Conservation (phyloP, 768 basidiomycete genomes). For the Xanthoconium stramineum region DNA sequence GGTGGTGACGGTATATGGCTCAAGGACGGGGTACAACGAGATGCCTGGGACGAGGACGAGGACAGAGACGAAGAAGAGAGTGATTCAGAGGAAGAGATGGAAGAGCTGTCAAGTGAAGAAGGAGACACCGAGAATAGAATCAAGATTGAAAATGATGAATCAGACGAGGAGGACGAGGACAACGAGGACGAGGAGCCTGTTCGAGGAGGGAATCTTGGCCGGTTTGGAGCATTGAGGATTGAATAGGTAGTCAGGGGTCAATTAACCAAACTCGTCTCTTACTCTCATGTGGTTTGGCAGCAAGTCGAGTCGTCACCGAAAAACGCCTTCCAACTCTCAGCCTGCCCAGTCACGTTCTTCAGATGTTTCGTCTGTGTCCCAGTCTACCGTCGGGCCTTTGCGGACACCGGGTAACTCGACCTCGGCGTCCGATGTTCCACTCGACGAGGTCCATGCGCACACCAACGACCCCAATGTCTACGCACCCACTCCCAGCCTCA, state of each 20-base stretch:
- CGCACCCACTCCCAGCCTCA: conserved; percentile 14
- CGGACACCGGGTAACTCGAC: conserved; percentile 9
- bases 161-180: conserved; percentile 21
- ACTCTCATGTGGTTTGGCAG: conserved; percentile 27
- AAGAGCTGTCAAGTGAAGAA: conserved; percentile 12
- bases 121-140: background rate
- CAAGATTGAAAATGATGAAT: conserved; percentile 10
- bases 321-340: conserved; percentile 1
- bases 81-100: background rate
- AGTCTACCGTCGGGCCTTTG: conserved; percentile 16
- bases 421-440: conserved; percentile 19
- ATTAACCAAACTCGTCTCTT: conserved; percentile 8
- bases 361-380: conserved; percentile 16
- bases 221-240: conserved; percentile 33
- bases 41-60: conserved; percentile 30
- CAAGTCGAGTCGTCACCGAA: conserved; percentile 25
- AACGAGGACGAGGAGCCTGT: conserved; percentile 10
- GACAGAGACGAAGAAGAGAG: conserved; percentile 29
- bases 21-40: conserved; percentile 26
- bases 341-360: conserved; percentile 4
- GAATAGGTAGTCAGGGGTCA: conserved; percentile 16
- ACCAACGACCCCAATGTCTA: conserved; percentile 28
- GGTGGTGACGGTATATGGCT: conserved; percentile 59
- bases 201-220: conserved; percentile 11
- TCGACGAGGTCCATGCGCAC: conserved; percentile 23